These are phyloP conservation scores for Ophiocordyceps unilateralis DNA, from an alignment of 2,329 filamentous ascomycete species.

Conservation along the genomic window DNA sequence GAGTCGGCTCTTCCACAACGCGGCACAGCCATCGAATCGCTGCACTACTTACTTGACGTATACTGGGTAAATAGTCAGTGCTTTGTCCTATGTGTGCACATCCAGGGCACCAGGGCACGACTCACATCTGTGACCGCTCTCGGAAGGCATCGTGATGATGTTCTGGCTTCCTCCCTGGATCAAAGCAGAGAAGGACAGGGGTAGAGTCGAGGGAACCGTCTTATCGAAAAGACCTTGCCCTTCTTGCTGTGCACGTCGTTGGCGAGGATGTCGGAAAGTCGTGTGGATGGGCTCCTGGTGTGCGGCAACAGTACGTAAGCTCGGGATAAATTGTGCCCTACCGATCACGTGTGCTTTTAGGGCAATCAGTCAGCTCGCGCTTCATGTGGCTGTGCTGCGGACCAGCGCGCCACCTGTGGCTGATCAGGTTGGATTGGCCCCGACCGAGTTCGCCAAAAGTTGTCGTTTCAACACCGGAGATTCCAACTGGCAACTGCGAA, in stretches of 20 bases:
- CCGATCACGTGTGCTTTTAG: constrained; percentile 17
- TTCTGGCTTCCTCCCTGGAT: constrained; percentile 26
- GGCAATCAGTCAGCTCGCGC: constrained; percentile 5
- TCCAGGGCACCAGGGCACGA: constrained; percentile 12
- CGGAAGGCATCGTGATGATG: constrained; percentile 67
- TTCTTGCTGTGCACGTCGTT: constrained; percentile 21
- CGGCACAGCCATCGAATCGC: background rate
- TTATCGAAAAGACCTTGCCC: constrained; percentile 28
- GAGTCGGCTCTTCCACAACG: background rate
- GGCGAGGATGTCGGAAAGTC: constrained; percentile 12
- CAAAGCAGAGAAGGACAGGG: constrained; percentile 24
- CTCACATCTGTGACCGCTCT: constrained; percentile 80
- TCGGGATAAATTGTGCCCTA: constrained; percentile 18
- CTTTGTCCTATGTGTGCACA: background rate
- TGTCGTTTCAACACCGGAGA: too few species aligned
- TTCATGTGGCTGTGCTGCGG: constrained; percentile 1
- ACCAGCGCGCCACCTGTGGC: constrained; percentile 2
- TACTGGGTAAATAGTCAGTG: constrained; percentile 39
- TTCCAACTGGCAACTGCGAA: background rate
- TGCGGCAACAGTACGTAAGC: constrained; percentile 12
- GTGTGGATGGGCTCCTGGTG: constrained; percentile 20
- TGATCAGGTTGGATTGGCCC: background rate
- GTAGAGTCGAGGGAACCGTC: constrained; percentile 21
- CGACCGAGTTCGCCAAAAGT: too few species aligned
- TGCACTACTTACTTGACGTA: constrained; percentile 73